phyloP scores from a whole-genome alignment of 2,329 filamentous ascomycete genomes.

The Talaromyces sp. region DNA sequence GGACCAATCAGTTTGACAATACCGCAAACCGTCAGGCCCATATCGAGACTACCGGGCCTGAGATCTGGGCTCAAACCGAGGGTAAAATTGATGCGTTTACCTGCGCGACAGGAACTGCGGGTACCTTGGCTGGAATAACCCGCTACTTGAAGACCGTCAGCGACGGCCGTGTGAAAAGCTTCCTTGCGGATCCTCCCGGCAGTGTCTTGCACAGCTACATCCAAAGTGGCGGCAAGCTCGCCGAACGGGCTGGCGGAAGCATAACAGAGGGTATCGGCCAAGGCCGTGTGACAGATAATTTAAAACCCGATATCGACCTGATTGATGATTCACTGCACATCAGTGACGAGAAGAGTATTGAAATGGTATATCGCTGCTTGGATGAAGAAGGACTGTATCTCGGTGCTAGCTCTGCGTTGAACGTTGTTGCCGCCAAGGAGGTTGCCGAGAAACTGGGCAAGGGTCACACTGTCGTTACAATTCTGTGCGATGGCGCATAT shows the following conservation, averaged over 20 bases:
- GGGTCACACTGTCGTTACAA: conserved; percentile 86
- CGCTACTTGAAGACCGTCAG: conserved; percentile 82
- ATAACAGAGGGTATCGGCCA: conserved; percentile 99
- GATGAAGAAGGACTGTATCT: conserved; percentile 96
- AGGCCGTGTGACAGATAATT: conserved; percentile 92
- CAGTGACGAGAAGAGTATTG: conserved; percentile 88
- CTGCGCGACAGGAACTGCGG: conserved; percentile 88
- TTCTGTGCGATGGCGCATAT: conserved; percentile 96
- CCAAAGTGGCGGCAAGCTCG: conserved; percentile 73
- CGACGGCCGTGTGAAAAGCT: conserved; percentile 74
- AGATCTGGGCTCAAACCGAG: conserved; percentile 90
- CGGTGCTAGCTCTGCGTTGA: conserved; percentile 87
- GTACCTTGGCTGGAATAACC: conserved; percentile 85
- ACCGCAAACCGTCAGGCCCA: conserved; percentile 88
- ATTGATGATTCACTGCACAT: conserved; percentile 83
- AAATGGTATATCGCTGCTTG: conserved; percentile 94
- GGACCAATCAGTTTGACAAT: conserved; percentile 99
- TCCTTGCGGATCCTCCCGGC: conserved; percentile 90
- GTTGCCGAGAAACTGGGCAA: conserved; percentile 85
- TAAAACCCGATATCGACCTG: conserved; percentile 77
- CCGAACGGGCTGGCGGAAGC: conserved; percentile 76
- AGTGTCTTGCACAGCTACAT: conserved; percentile 93
- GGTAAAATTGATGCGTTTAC: conserved; percentile 91
- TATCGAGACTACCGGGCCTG: conserved; percentile 93
- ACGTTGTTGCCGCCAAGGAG: conserved; percentile 93